phyloP scores from a whole-genome alignment of 1,139 yeast genomes.

The Taphrina deformans region DNA sequence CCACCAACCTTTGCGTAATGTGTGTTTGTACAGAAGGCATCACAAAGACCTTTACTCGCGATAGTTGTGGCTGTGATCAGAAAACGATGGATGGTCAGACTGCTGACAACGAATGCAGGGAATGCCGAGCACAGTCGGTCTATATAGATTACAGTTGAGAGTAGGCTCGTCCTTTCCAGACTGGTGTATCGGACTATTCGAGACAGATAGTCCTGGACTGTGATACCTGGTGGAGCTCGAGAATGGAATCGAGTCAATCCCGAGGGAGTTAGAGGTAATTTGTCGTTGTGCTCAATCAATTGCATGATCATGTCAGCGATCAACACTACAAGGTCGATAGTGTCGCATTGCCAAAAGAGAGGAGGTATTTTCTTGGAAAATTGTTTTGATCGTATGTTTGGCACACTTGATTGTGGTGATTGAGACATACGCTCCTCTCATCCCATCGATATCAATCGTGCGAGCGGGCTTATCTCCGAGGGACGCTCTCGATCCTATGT shows the following conservation, averaged over 20 bases:
- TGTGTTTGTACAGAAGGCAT: constrained; percentile 86
- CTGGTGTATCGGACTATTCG: constrained; percentile 82
- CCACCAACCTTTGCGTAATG: constrained; percentile 98
- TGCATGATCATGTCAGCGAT: constrained; percentile 79
- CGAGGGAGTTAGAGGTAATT: constrained; percentile 49
- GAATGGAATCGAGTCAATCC: constrained; percentile 86
- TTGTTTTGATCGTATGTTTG: not conserved
- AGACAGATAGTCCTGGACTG: constrained; percentile 71
- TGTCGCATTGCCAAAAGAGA: constrained; percentile 65
- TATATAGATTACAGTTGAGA: constrained; percentile 81
- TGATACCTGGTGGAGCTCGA: constrained; percentile 83
- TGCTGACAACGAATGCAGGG: constrained; percentile 77
- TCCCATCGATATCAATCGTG: constrained; percentile 1
- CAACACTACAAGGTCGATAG: constrained; percentile 66
- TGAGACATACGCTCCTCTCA: constrained; percentile 14
- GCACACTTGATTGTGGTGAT: not conserved
- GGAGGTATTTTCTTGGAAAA: constrained; percentile 53
- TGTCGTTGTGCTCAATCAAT: constrained; percentile 67
- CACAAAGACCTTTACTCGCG: constrained; percentile 90
- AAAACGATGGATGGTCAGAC: constrained; percentile 90
- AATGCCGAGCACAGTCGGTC: constrained; percentile 78
- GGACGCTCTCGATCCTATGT: no score
- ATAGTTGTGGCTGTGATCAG: constrained; percentile 86
- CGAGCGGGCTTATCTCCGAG: no score
- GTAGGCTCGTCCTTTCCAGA: constrained; percentile 74